Evolutionary conservation across 345 rosid genomes (phyloP).

Genomic region (Linum lewisii): DNA sequence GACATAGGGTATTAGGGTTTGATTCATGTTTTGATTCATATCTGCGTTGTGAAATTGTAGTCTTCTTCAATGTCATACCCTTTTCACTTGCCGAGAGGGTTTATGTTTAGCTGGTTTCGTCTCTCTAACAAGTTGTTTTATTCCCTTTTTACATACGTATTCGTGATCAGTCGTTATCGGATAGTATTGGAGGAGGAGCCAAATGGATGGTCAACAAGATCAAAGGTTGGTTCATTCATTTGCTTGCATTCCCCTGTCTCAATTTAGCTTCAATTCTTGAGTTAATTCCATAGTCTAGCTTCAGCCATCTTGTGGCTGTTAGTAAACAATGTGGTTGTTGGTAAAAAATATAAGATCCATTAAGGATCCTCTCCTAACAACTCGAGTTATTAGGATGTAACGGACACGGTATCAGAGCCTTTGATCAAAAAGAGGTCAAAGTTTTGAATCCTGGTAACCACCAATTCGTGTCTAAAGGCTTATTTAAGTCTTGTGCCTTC

Average conservation of each 20-base stretch:
- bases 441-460: no score
- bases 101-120: neutral
- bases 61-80: no score
- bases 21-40: neutral
- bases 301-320: neutral
- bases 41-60: neutral
- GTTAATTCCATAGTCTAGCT: neutral
- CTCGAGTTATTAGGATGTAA: no score
- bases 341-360: no score
- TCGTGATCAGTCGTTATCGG: conserved; percentile 51
- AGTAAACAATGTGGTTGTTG: no score
- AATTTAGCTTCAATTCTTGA: neutral
- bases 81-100: no score
- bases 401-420: no score
- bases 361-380: no score
- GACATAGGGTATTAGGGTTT: no score
- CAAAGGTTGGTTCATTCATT: conserved; percentile 44
- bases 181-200: conserved; percentile 82
- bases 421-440: no score
- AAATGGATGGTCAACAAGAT: conserved; percentile 90
- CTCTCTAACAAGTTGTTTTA: neutral
- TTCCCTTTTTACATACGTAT: conserved; percentile 4
- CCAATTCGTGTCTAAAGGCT: no score
- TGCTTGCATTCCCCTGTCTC: conserved; percentile 5
- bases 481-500: no score